Percentiles rank a stretch among this genome's conserved stretches.
phyloP scores from a whole-genome alignment of 2,329 filamentous ascomycete genomes.

The Mycosphaerella arachidis region DNA sequence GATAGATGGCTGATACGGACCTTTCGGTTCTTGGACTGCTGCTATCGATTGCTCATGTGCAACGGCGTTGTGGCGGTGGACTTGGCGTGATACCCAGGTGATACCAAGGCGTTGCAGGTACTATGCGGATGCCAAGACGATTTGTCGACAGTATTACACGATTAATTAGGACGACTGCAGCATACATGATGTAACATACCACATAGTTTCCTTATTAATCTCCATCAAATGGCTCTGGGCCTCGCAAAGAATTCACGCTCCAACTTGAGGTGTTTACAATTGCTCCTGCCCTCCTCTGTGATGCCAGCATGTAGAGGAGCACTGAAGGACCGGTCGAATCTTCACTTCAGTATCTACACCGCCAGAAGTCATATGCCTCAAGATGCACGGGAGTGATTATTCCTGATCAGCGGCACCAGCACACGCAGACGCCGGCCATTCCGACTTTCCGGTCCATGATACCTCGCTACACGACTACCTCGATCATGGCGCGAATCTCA shows the following conservation, averaged over 20 bases:
- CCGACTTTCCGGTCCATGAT: not conserved
- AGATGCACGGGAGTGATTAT: not conserved
- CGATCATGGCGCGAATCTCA: not conserved
- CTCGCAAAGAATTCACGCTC: too few relatives aligned
- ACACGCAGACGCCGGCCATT: not conserved
- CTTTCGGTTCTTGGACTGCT: too few relatives aligned
- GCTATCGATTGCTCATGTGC: too few relatives aligned
- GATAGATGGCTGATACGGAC: not conserved
- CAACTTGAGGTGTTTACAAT: too few relatives aligned
- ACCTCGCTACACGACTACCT: not conserved
- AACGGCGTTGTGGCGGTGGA: not conserved
- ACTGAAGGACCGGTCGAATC: too few relatives aligned
- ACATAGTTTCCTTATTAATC: not conserved
- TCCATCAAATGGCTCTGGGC: too few relatives aligned
- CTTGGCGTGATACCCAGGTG: not conserved
- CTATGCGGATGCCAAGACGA: not conserved
- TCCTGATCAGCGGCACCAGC: not conserved
- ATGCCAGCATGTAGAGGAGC: too few relatives aligned
- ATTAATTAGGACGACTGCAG: not conserved
- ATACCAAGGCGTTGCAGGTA: not conserved
- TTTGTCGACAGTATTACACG: not conserved
- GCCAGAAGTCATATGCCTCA: too few relatives aligned
- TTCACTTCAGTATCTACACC: too few relatives aligned
- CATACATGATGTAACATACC: not conserved
- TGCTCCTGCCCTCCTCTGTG: too few relatives aligned